These are phyloP conservation scores for Claviceps monticola DNA, from an alignment of 2,329 filamentous ascomycete species.

Conservation along the genomic window DNA sequence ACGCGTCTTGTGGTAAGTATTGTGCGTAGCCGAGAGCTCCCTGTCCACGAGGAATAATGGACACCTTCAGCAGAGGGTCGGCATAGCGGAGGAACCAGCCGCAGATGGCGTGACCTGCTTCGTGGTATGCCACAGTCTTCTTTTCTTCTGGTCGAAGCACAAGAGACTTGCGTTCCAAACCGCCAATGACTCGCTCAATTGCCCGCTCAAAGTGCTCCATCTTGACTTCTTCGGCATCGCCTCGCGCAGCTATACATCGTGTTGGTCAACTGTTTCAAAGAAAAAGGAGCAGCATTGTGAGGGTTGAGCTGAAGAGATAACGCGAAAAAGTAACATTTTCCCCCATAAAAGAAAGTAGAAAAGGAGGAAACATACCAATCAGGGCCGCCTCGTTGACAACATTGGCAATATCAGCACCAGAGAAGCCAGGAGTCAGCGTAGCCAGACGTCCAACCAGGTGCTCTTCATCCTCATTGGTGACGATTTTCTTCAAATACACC, in stretches of 20 bases:
- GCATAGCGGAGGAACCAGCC: conserved; percentile 95
- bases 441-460: conserved; percentile 78
- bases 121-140: conserved; percentile 91
- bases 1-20: conserved; percentile 88
- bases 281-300: conserved; percentile 14
- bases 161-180: conserved; percentile 91
- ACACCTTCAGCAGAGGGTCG: conserved; percentile 95
- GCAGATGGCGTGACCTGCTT: conserved; percentile 95
- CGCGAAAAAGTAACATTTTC: too few relatives aligned
- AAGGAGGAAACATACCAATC: conserved; percentile 53
- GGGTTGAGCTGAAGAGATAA: not conserved
- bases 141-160: conserved; percentile 91
- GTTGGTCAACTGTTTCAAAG: conserved; percentile 8
- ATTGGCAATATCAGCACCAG: conserved; percentile 95
- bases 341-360: not conserved
- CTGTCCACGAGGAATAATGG: conserved; percentile 91
- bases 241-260: conserved; percentile 55
- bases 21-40: conserved; percentile 92
- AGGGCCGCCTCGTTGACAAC: conserved; percentile 95
- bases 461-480: conserved; percentile 80
- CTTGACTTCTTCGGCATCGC: conserved; percentile 63
- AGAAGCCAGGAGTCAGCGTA: conserved; percentile 89
- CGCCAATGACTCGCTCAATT: conserved; percentile 92
- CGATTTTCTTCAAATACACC: conserved; percentile 88
- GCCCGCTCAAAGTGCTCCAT: conserved; percentile 94